Evolutionary conservation across 352 stramenopile genomes (phyloP).

Genomic region (Phytophthora capsici): DNA sequence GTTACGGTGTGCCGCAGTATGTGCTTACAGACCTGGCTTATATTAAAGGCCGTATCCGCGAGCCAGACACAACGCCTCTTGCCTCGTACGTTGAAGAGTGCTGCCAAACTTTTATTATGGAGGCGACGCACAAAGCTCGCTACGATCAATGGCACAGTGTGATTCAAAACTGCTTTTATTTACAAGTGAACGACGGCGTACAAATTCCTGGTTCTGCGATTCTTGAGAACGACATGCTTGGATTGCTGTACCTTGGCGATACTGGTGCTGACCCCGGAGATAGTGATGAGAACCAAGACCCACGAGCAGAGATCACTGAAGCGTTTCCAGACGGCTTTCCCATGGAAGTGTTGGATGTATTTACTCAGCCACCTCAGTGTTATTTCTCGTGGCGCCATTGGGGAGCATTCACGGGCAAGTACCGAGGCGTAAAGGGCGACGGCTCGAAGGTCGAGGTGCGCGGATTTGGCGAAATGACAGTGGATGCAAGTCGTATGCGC

Average conservation of each 20-base stretch:
- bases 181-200: slow-evolving; percentile 77
- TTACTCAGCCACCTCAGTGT: slow-evolving; percentile 74
- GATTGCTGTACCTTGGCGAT: slow-evolving; percentile 63
- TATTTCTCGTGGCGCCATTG: slow-evolving; percentile 87
- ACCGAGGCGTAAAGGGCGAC: slow-evolving; percentile 67
- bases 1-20: slow-evolving; percentile 75
- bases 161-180: slow-evolving; percentile 58
- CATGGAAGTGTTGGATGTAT: slow-evolving; percentile 83
- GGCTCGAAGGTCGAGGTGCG: slow-evolving; percentile 64
- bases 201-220: slow-evolving; percentile 49
- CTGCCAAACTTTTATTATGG: slow-evolving; percentile 84
- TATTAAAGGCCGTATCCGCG: slow-evolving; percentile 59
- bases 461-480: slow-evolving; percentile 75
- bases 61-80: slow-evolving; percentile 62
- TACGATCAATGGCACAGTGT: slow-evolving; percentile 75
- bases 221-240: slow-evolving; percentile 72
- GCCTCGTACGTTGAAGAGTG: slow-evolving; percentile 78
- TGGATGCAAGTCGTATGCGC: slow-evolving; percentile 58
- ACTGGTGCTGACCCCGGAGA: slow-evolving; percentile 38
- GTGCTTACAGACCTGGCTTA: slow-evolving; percentile 81
- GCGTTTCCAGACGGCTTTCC: slow-evolving; percentile 80
- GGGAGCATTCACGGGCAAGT: slow-evolving; percentile 73
- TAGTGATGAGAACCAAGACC: slow-evolving; percentile 53
- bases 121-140: slow-evolving; percentile 70
- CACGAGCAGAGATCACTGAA: slow-evolving; percentile 59